Conservation (phyloP, 164 flowering plant genomes). For the Macadamia integrifolia region DNA sequence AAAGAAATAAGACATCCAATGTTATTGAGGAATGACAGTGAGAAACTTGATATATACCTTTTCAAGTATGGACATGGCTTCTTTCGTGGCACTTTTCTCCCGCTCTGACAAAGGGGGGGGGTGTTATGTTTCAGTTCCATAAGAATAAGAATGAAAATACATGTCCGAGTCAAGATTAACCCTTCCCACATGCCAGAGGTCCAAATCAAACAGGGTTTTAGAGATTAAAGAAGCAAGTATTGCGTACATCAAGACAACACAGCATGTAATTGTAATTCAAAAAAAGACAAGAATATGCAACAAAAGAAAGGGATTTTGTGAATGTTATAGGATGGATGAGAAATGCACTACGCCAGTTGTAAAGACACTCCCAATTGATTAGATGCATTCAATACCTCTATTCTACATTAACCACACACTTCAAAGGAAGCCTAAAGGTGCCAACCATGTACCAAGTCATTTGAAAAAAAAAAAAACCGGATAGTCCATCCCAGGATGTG, state of each 20-base stretch:
- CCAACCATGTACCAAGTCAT: too few species aligned
- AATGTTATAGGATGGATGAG: too few species aligned
- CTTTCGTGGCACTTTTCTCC: conserved; percentile 97
- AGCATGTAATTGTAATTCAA: neutral
- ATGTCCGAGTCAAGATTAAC: neutral
- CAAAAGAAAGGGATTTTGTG: neutral
- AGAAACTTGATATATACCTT: conserved; percentile 36
- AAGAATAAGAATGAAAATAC: neutral
- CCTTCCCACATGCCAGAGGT: neutral
- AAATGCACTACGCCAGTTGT: too few species aligned
- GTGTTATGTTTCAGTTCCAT: neutral
- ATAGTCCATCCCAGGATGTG: too few species aligned
- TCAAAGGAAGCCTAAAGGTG: too few species aligned
- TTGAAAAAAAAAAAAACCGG: too few species aligned
- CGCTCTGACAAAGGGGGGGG: conserved; percentile 46
- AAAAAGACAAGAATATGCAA: neutral
- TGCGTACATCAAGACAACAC: neutral
- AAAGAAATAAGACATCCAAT: neutral
- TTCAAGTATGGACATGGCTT: conserved; percentile 67
- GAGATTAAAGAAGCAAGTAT: too few species aligned
- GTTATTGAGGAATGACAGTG: neutral
- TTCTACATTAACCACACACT: too few species aligned
- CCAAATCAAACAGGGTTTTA: too few species aligned
- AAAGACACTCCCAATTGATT: too few species aligned
- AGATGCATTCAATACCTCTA: too few species aligned